Conservation (phyloP, 2,329 filamentous ascomycete species). For the Arthrinium puccinioides region DNA sequence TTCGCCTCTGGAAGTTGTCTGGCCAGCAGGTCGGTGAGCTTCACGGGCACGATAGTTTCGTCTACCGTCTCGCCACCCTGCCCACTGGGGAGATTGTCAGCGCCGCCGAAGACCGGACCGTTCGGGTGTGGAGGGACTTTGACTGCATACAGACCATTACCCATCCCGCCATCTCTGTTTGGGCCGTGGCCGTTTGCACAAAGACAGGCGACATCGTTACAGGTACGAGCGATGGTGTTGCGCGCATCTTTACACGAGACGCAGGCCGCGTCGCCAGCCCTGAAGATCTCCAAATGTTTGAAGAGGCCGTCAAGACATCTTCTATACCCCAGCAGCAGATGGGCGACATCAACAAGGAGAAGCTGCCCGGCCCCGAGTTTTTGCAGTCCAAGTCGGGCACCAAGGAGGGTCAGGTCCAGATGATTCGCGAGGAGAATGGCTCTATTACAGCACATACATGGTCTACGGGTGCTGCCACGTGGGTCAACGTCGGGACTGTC, state of each 20-base stretch:
- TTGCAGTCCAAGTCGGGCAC: constrained; percentile 74
- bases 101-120: constrained; percentile 88
- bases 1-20: constrained; percentile 78
- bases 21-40: constrained; percentile 72
- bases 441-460: constrained; percentile 83
- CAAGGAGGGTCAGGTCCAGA: constrained; percentile 94
- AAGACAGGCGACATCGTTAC: constrained; percentile 90
- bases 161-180: constrained; percentile 93
- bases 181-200: constrained; percentile 76
- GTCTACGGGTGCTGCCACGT: constrained; percentile 66
- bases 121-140: constrained; percentile 76
- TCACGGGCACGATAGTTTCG: constrained; percentile 87
- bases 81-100: constrained; percentile 86
- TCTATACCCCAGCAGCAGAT: constrained; percentile 84
- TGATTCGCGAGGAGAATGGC: constrained; percentile 77
- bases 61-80: constrained; percentile 74
- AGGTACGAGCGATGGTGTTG: constrained; percentile 80
- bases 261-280: constrained; percentile 62
- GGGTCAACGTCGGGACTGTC: constrained; percentile 88
- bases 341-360: constrained; percentile 81
- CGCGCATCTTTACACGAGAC: constrained; percentile 75
- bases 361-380: constrained; percentile 83
- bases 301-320: constrained; percentile 73
- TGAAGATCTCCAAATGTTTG: constrained; percentile 64
- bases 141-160: constrained; percentile 93